Percentiles rank a stretch among this genome's conserved stretches.
Conservation (phyloP, 2,329 filamentous ascomycete species). For the Paecilomyces dactylethromorphus region DNA sequence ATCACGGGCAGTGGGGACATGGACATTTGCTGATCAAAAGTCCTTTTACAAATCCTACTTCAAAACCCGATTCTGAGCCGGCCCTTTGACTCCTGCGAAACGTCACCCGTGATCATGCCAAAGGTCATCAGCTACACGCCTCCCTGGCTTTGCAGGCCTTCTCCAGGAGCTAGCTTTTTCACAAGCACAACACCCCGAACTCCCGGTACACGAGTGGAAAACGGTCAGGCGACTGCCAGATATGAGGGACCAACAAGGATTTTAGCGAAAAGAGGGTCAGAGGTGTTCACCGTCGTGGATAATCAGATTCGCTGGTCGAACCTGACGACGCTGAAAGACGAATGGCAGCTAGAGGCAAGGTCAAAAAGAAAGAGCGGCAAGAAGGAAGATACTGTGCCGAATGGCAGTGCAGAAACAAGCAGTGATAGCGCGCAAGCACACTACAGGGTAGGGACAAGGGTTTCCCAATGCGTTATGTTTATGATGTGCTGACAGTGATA, state of each 20-base stretch:
- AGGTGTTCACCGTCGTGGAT: constrained; percentile 82
- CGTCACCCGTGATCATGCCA: constrained; percentile 57
- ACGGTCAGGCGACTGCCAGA: constrained; percentile 10
- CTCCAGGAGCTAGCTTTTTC: constrained; percentile 74
- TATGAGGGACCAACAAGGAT: constrained; percentile 47
- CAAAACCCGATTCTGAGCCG: neutral
- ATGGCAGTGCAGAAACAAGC: constrained; percentile 9
- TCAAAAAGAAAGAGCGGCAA: constrained; percentile 20
- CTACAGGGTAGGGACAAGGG: constrained; percentile 19
- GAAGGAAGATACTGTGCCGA: neutral
- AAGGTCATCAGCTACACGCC: constrained; percentile 81
- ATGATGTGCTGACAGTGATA: constrained; percentile 28
- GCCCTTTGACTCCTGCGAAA: constrained; percentile 7
- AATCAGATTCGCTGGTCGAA: constrained; percentile 91
- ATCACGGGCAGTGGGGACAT: neutral
- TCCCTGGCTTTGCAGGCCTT: constrained; percentile 73
- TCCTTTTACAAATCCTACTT: neutral
- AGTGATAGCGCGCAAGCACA: constrained; percentile 17
- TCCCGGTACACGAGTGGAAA: constrained; percentile 18
- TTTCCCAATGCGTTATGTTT: neutral
- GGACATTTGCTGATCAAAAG: neutral
- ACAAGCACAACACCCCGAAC: constrained; percentile 43
- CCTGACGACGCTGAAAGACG: constrained; percentile 68
- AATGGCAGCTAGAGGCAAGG: constrained; percentile 37
- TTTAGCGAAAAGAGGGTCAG: constrained; percentile 74